A percentile compares a stretch with the other conserved stretches of the same genome.
Evolutionary conservation across 2,329 filamentous ascomycete genomes (phyloP).

Genomic region (Aspergillus amoenus): DNA sequence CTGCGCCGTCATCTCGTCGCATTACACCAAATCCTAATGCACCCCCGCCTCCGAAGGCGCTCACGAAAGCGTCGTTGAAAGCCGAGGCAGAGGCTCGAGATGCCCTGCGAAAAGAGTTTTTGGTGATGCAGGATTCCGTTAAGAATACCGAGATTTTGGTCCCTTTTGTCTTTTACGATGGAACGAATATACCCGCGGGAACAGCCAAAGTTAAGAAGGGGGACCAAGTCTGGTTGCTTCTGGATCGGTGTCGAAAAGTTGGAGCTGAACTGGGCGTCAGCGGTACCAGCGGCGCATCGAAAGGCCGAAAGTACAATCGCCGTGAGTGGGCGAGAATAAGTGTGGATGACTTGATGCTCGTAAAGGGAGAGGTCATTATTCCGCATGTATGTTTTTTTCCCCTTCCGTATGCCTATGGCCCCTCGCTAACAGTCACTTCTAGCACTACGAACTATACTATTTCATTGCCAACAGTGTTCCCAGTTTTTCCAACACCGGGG

Average conservation of each 20-base stretch:
- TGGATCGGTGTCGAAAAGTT: conserved; percentile 88
- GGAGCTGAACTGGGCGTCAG: conserved; percentile 79
- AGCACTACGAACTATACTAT: conserved; percentile 98
- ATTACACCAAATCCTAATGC: conserved; percentile 47
- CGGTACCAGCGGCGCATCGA: conserved; percentile 51
- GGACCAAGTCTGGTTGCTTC: conserved; percentile 86
- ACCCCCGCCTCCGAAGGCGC: conserved; percentile 64
- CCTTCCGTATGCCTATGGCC: not conserved
- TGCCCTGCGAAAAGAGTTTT: conserved; percentile 73
- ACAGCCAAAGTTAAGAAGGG: conserved; percentile 87
- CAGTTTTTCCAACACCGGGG: conserved; percentile 71
- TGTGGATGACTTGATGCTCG: conserved; percentile 93
- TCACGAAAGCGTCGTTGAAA: conserved; percentile 74
- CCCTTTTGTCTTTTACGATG: conserved; percentile 96
- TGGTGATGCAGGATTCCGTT: conserved; percentile 78
- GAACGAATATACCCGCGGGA: conserved; percentile 83
- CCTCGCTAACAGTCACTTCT: conserved; percentile 12
- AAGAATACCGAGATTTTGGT: conserved; percentile 87
- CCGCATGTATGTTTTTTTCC: conserved; percentile 71
- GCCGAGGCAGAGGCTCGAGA: conserved; percentile 78
- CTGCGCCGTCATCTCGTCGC: conserved; percentile 29
- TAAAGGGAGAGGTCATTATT: conserved; percentile 85
- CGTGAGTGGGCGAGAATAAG: conserved; percentile 90
- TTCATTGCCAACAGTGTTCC: conserved; percentile 75
- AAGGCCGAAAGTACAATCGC: conserved; percentile 57